Evolutionary conservation across 2,329 filamentous ascomycete genomes (phyloP), one percentile per base, ranked within the genome.

Genomic region (Trichophyton equinum): DNA sequence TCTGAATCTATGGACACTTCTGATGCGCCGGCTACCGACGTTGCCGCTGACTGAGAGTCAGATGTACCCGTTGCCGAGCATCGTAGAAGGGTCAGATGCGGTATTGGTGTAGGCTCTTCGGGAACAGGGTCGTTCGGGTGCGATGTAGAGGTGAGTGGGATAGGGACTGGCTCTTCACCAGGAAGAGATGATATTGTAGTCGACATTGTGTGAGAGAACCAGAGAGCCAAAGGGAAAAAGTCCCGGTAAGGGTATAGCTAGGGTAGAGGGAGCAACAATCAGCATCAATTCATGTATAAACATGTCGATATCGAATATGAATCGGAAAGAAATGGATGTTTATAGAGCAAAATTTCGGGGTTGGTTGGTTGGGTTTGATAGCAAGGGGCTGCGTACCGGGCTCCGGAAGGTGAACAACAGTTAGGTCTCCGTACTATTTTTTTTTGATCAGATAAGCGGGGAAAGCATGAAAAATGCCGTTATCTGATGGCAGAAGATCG

Each of bases 41-140:
- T 66, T 18, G 72, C 67, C 13, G 72, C 72, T 6, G 69, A 69
- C 15, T 66, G 62, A 4, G 71, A 68, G 5, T 64, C 62, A 20
- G 67, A 65, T 18, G 25, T 15, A 3, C 51, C 30, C 61, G 67
- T 69, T 62, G 71, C 69, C 44, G 66, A 68, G 18, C 65, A 67
- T 36, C 71, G 69, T 11, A 72, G 70, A n/a, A 74, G 66, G 27
- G 71, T 72, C 13, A 75, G 64, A 9, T 72, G 71, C 51, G 71
- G 70, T 15, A 74, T 70, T 3, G 67, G 68, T 20, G 67, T 70
- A 59, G 77, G 77, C 65, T 79, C 77, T 70, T 78, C 74, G 3
- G 77, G 77, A 59, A 79, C 72, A 11, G 76, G 76, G 64, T 79
- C 75, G 57, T 74, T 69, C 13, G 77, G 76, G 63, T 78, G 77